Evolutionary conservation across 2,329 filamentous ascomycete species (phyloP).

Genomic region (Trichothecium sympodiale): DNA sequence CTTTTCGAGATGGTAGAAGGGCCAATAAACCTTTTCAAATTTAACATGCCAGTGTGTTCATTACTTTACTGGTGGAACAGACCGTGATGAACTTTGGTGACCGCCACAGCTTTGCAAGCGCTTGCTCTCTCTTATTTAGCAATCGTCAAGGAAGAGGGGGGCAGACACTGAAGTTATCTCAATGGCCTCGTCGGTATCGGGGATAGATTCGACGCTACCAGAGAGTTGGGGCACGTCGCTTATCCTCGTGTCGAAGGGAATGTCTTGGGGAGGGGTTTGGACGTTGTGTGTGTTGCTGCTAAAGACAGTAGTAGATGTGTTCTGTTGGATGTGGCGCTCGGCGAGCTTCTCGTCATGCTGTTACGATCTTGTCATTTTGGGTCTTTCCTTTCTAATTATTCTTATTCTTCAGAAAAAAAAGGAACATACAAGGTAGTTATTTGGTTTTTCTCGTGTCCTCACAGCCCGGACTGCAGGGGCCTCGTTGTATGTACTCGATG

Average conservation of each 20-base stretch:
- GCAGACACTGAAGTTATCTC: constrained; percentile 44
- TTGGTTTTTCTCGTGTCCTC: too few species aligned
- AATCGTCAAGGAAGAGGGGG: too few species aligned
- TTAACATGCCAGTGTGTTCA: too few species aligned
- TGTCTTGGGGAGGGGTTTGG: constrained; percentile 37
- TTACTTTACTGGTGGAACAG: too few species aligned
- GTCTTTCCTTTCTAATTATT: constrained; percentile 87
- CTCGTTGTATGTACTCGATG: too few species aligned
- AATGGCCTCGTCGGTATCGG: constrained; percentile 51
- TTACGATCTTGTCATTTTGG: constrained; percentile 86
- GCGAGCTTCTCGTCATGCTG: constrained; percentile 78
- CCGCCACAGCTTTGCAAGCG: too few species aligned
- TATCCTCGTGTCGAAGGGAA: constrained; percentile 30
- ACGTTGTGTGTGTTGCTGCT: constrained; percentile 23
- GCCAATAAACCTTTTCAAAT: too few species aligned
- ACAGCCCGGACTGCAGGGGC: too few species aligned
- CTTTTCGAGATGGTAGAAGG: too few species aligned
- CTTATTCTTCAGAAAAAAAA: constrained; percentile 92
- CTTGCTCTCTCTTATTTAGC: too few species aligned
- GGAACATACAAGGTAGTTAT: too few species aligned
- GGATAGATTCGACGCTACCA: constrained; percentile 64
- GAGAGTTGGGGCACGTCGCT: constrained; percentile 61
- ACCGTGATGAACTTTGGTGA: too few species aligned
- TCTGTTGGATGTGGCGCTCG: constrained; percentile 52
- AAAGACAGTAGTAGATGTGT: constrained; percentile 33